phyloP scores from a whole-genome alignment of 148 eudicot genomes.

The Nyssa sinensis region DNA sequence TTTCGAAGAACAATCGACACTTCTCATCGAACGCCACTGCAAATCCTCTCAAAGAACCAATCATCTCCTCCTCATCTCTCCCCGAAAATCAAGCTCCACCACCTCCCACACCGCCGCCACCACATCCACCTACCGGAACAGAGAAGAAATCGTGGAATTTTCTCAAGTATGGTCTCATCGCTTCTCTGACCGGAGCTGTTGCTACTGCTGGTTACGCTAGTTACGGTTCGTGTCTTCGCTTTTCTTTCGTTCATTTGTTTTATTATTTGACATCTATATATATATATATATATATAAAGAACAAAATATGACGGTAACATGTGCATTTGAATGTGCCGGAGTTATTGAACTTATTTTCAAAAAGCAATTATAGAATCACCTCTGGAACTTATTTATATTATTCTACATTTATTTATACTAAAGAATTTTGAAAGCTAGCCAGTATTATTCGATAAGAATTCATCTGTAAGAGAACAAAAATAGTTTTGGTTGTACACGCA shows the following conservation, averaged over 20 bases:
- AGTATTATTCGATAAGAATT: too few relatives aligned
- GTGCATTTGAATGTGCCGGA: too few relatives aligned
- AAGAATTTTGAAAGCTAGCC: too few relatives aligned
- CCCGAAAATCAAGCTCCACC: constrained; percentile 17
- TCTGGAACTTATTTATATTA: too few relatives aligned
- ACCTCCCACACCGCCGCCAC: neutral
- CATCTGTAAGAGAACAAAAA: too few relatives aligned
- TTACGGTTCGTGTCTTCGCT: constrained; percentile 31
- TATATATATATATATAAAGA: too few relatives aligned
- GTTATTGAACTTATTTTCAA: too few relatives aligned
- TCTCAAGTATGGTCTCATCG: constrained; percentile 28
- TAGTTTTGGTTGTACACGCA: too few relatives aligned
- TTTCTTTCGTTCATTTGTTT: neutral
- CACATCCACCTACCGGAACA: constrained; percentile 3
- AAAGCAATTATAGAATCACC: too few relatives aligned
- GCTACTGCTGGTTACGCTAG: constrained; percentile 49
- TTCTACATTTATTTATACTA: too few relatives aligned
- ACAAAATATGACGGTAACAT: too few relatives aligned
- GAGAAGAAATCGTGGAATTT: neutral
- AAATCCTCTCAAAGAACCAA: constrained; percentile 23
- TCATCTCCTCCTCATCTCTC: constrained; percentile 20
- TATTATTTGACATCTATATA: neutral
- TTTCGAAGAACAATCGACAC: constrained; percentile 20
- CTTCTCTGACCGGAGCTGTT: constrained; percentile 39
- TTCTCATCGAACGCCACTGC: constrained; percentile 11